These are phyloP conservation scores for Colletotrichum chrysophilum DNA, from an alignment of 2,329 filamentous ascomycete species.

Conservation along the genomic window DNA sequence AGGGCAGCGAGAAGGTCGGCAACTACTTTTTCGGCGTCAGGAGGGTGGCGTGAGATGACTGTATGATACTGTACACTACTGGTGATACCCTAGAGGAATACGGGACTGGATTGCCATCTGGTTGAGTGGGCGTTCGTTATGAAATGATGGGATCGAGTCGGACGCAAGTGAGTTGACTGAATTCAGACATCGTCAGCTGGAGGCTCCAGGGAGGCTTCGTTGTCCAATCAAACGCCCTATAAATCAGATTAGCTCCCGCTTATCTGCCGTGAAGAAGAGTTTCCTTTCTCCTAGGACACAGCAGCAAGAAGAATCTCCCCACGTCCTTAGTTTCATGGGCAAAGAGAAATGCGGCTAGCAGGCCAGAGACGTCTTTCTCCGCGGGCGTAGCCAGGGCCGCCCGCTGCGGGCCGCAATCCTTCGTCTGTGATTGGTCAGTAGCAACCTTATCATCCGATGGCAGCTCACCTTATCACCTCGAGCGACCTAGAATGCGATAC, in stretches of 20 bases:
- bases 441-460: constrained; percentile 16
- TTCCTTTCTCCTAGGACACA: constrained; percentile 15
- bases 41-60: constrained; percentile 31
- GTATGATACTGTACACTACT: constrained; percentile 7
- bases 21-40: constrained; percentile 96
- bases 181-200: no score
- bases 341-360: neutral
- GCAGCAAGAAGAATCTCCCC: neutral
- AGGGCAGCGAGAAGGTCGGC: constrained; percentile 81
- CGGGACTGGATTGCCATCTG: neutral
- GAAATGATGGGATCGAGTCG: neutral
- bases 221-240: neutral
- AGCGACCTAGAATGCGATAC: neutral
- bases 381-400: constrained; percentile 15
- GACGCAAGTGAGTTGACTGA: no score
- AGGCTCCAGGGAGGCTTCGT: no score
- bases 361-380: constrained; percentile 4
- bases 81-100: constrained; percentile 3
- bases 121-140: neutral
- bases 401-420: neutral
- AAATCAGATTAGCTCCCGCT: constrained; percentile 3
- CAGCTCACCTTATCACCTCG: neutral
- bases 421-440: neutral
- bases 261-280: neutral
- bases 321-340: neutral